Evolutionary conservation across 2,329 filamentous ascomycete species (phyloP), one percentile per base, ranked within the genome.

Genomic region (Sclerotinia subarctica): DNA sequence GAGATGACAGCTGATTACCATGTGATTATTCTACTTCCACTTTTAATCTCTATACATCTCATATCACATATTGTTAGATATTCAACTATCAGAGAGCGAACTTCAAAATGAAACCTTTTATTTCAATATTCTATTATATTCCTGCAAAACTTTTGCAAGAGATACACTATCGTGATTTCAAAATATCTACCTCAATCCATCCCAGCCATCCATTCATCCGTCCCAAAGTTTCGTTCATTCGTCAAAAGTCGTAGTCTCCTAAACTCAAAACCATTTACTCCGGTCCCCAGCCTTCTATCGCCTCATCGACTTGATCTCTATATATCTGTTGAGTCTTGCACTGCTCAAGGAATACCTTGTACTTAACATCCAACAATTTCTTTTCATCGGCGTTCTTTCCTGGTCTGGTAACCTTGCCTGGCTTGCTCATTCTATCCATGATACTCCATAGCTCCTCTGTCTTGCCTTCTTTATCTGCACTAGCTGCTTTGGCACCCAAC

Each of bases 371-470:
- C 64, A 99, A 82, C 72, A 99, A 81, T 77, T 87, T 87, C 83
- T 91, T 94, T 83, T 97, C 90, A 15, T 85, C 85, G 69, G 82
- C 80, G 77, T 96, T 87, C 65, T 83, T 86, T 29, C 88, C 88
- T 0, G 94, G 93, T 78, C 89, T 84, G 2, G 97, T 90, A 60
- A 93, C 86, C 75, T 90, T 92, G 44, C 94, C 95, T 11, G 93
- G 90, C 84, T 97, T 97, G 81, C 92, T 96, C 90, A 97, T 95
- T 68, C 93, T 88, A 79, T 96, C 92, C 95, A 99, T 99, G 78
- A 99, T 97, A 73, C 88, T 87, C 95, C 95, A 99, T 70, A 99
- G 82, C 52, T 90, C 87, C 81, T 97, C 94, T 0, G 91, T 94
- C 75, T 90, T 89, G 56, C 92, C 92, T 13, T 91, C 85, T 51